Base-by-base conservation (phyloP, 768 basidiomycete species). In the Nidularia sp. region DNA sequence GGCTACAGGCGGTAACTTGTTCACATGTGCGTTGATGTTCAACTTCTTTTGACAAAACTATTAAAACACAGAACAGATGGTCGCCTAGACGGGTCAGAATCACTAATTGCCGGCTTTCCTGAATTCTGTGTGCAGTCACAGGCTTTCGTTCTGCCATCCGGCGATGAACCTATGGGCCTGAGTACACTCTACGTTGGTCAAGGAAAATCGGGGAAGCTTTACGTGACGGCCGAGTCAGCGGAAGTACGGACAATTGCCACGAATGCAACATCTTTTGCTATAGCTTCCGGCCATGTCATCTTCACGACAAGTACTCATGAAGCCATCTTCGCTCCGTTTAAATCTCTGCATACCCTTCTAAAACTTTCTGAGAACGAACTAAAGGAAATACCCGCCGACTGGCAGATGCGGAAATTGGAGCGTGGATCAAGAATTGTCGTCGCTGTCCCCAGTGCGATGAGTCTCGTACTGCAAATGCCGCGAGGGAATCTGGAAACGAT, bases 401-500 rank as follows among this genome's bases (percentile, higher is more conserved):
- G 85, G 84, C 85, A 90, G 62, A 80, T 75, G 8, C 79, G 96
- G 39, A 80, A 90, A 15, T 81, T 98, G 1, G 97, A 99, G 67
- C 74, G 97, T 32, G 97, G 97, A 3, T 86, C 91, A 5, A 72
- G 87, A 53, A 94, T 98, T 34, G 93, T 98, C 3, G 84, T 87
- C 0, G 89, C 87, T 9, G 86, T 97, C 0, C 88, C 94, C 0
- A 93, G 86, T 53, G 71, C 83, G 6, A 98, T 95, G 91, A 85
- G 80, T 59, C 68, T 99, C 34, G 90, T 98, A 0, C 71, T 99
- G 7, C 97, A 99, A 69, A 98, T 98, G 96, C 97, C 96, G 0
- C 74, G 97, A 57, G 97, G 97, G 1, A 98, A 98, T 68, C 63
- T 99, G 54, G 97, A 99, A 72, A 98, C 93, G 1, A 86, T 99